Base-by-base conservation (phyloP, 202 grass and related monocot genomes). In the Cymbopogon flexuosus region DNA sequence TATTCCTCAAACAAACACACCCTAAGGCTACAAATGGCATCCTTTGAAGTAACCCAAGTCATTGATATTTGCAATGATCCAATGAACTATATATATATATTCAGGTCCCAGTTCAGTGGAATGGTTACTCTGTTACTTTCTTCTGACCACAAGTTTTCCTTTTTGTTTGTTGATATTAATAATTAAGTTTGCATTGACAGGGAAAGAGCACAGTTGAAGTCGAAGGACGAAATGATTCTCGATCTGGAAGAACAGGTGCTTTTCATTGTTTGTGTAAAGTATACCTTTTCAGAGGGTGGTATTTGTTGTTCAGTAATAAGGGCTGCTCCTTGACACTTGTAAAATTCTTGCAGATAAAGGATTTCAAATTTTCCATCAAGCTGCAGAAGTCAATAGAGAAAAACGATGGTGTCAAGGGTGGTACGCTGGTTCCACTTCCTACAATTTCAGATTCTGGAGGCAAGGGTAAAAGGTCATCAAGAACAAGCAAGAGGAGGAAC, bases 171-270 rank as follows among this genome's bases (percentile, higher is more conserved):
- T 78, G 40, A 65, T 61, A 68, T 52, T 0, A n/a, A 52, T 52
- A n/a, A n/a, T 52, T 6, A n/a, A 67, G 21, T 42, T 14, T 78
- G 61, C 19, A 86, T 40, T 64, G n/a, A 18, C 78, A 98, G 95
- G 84, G 90, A 95, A 80, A 95, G 8, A 35, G 43, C 83, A 84
- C 86, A 84, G 23, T 74, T 93, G 78, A 88, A 77, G 65, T 76
- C 35, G 39, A 93, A 98, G 77, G 92, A 93, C n/a, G 84, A 91
- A 24, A 88, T 3, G 6, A 98, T 98, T 73, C 79, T 27, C 68
- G 95, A 98, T 79, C 76, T 95, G 10, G 90, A 95, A 89, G 95
- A 98, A 41, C 85, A 98, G 92, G 95, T 98, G 86, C 37, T 10
- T 78, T 57, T 34, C 16, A 6, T 56, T 42, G 62, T 74, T 70